These are phyloP conservation scores for Leucosporidium creatinivorum DNA, from an alignment of 768 basidiomycete genomes.

Conservation along the genomic window DNA sequence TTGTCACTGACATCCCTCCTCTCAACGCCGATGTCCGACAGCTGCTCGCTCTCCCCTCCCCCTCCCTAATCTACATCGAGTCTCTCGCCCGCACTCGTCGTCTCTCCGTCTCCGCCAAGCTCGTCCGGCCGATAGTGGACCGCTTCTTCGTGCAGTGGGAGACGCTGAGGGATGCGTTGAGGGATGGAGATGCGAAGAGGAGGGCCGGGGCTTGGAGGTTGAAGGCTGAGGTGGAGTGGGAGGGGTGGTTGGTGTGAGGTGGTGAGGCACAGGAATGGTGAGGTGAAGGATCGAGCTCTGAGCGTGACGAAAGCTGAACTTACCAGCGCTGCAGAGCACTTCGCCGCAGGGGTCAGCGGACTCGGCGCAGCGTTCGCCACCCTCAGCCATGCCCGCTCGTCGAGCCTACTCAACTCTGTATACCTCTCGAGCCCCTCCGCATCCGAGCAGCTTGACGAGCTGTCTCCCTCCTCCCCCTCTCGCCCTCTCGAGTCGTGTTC, in stretches of 20 bases:
- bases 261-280: not conserved
- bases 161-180: slow-evolving; percentile 46
- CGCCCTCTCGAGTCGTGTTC: too few species aligned
- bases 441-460: too few species aligned
- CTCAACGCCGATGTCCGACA: slow-evolving; percentile 39
- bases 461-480: too few species aligned
- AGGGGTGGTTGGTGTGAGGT: slow-evolving; percentile 28
- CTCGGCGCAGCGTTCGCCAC: too few species aligned
- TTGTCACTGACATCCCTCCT: not conserved
- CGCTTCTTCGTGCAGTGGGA: slow-evolving; percentile 94
- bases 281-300: not conserved
- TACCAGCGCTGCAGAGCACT: too few species aligned
- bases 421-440: too few species aligned
- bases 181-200: not conserved
- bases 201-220: not conserved
- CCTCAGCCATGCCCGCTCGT: too few species aligned
- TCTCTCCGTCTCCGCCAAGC: slow-evolving; percentile 74
- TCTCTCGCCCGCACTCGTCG: slow-evolving; percentile 80
- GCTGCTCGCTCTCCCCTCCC: slow-evolving; percentile 67
- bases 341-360: too few species aligned
- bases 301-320: too few species aligned
- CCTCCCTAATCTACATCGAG: slow-evolving; percentile 78
- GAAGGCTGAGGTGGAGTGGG: slow-evolving; percentile 21
- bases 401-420: too few species aligned
- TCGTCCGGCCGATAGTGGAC: slow-evolving; percentile 75